phyloP scores from a whole-genome alignment of 768 basidiomycete species.

The Leccinum rimulosum region DNA sequence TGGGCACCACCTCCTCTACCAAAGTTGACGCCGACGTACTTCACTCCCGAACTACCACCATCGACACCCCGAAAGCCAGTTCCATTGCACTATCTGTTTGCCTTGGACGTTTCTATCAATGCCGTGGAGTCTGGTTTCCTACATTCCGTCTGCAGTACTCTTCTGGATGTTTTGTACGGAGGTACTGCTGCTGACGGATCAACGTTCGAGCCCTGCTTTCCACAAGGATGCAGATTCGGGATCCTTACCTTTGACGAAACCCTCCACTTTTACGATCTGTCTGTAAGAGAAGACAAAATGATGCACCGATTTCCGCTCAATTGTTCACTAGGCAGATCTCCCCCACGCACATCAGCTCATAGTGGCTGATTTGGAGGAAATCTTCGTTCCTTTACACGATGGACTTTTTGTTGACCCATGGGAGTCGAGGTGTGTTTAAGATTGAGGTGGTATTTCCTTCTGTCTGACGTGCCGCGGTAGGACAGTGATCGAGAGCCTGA shows the following conservation, averaged over 20 bases:
- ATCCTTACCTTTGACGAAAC: constrained; percentile 80
- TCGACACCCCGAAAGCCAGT: constrained; percentile 50
- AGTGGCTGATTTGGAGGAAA: constrained; percentile 87
- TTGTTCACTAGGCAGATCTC: constrained; percentile 38
- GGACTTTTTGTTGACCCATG: constrained; percentile 76
- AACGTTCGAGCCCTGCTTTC: constrained; percentile 48
- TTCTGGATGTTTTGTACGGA: constrained; percentile 68
- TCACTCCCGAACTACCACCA: constrained; percentile 47
- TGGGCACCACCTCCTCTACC: constrained; percentile 74
- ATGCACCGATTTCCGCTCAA: constrained; percentile 17
- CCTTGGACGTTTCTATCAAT: constrained; percentile 76
- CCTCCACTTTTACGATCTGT: constrained; percentile 87
- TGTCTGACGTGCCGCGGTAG: constrained; percentile 36
- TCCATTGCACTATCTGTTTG: constrained; percentile 80
- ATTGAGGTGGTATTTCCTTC: not conserved
- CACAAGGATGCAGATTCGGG: constrained; percentile 55
- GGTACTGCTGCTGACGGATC: constrained; percentile 40
- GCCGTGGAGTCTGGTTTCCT: constrained; percentile 71
- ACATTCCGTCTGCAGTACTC: constrained; percentile 56
- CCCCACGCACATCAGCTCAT: constrained; percentile 67
- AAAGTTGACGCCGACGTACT: constrained; percentile 51
- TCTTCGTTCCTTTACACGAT: constrained; percentile 73
- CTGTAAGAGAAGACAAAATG: constrained; percentile 49
- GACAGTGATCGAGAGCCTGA: constrained; percentile 59
- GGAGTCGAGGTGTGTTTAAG: constrained; percentile 58